A percentile compares a stretch with the other conserved stretches of the same genome.
Conservation (phyloP, 306 rosid species). For the Herpetospermum pedunculosum region DNA sequence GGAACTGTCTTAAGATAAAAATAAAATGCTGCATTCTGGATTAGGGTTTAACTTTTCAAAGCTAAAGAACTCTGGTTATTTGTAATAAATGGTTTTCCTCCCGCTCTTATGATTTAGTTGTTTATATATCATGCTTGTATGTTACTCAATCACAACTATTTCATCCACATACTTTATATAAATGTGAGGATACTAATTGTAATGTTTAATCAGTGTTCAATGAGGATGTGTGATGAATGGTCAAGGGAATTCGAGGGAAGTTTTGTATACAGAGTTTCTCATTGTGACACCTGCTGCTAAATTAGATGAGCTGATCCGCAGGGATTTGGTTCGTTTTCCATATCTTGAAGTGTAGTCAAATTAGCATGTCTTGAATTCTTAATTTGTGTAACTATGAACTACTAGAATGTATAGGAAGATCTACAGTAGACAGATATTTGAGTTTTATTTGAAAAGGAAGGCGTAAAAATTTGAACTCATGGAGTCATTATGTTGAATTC, state of each 20-base stretch:
- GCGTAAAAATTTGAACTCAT: not conserved
- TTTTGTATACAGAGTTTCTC: slow-evolving; percentile 34
- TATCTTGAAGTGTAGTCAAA: not conserved
- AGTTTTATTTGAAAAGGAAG: not conserved
- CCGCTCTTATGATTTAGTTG: not conserved
- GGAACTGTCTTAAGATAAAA: not conserved
- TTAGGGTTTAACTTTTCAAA: not conserved
- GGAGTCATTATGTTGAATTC: not conserved
- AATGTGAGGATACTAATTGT: not conserved
- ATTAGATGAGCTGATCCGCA: slow-evolving; percentile 30
- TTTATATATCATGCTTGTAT: not conserved
- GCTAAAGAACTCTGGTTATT: not conserved
- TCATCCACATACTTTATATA: not conserved
- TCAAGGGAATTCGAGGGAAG: slow-evolving; percentile 42
- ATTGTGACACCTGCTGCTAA: slow-evolving; percentile 36
- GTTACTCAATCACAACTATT: not conserved
- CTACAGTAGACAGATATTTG: not conserved
- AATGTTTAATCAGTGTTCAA: slow-evolving; percentile 56
- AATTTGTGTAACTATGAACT: not conserved
- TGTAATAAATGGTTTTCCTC: not conserved
- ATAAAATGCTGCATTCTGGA: not conserved
- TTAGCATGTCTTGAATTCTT: not conserved
- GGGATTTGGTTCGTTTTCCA: not conserved
- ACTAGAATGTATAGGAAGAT: not conserved
- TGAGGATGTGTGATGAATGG: slow-evolving; percentile 77